Base-by-base conservation (phyloP, 257 asterid genomes). In the Solanum lycopersicoides region DNA sequence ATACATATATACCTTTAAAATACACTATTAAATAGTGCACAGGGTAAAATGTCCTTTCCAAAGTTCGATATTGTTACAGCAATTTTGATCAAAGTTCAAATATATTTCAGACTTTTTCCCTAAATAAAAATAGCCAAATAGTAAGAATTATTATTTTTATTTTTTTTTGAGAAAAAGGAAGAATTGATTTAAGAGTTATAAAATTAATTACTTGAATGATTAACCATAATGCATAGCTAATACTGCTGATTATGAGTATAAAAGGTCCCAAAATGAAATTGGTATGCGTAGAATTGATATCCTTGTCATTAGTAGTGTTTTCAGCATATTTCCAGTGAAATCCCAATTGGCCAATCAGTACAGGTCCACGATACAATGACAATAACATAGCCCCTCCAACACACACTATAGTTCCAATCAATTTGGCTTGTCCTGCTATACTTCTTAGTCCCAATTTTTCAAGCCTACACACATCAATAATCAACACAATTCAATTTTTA, bases 151-250 rank as follows among this genome's bases (percentile, higher is more conserved):
- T 50, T 50, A 50, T 0, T 50, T 42, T 42, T 9, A 9, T 41
- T 41, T 41, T 42, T 2, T 39, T 39, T 37, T 5, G 0, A 5
- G 8, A 7, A 39, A 39, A 39, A 41, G 44, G 11, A 41, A 41
- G 63, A 77, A 47, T 39, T 20, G 63, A 21, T 32, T 30, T 63
- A 63, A 65, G 73, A 65, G 7, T 56, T 56, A 18, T 25, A 44
- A 23, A 32, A 37, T 13, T 25, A 66, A 66, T 7, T 60, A 95
- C 98, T 88, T 94, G 98, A 90, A 95, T 89, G 72, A 93, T 94
- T 41, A 95, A 72, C 98, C 98, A 95, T 69, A 14, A 93, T 82
- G 98, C 98, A 97, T 98, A 96, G 39, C 98, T 89, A 88, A 95
- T 80, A 25, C 98, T 91, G 83, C 99, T 96, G 10, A 90, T 80